Evolutionary conservation across 148 eudicot species (phyloP).

Genomic region (Chenopodium suecicum): DNA sequence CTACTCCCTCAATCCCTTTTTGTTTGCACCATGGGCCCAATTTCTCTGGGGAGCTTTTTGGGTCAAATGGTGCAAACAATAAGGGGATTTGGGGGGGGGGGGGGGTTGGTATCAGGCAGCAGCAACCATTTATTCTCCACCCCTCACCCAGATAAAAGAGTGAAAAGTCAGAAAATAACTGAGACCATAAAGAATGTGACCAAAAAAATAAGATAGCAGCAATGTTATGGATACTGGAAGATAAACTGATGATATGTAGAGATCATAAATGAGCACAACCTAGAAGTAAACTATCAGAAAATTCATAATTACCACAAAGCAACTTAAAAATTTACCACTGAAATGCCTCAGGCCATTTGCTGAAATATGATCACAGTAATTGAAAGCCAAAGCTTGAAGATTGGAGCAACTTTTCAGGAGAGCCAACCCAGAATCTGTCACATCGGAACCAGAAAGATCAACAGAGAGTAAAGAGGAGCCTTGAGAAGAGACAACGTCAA

Average conservation of each 20-base stretch:
- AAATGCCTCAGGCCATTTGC: conserved; percentile 32
- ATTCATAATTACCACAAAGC: neutral
- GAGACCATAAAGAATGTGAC: neutral
- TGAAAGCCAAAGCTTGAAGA: conserved; percentile 31
- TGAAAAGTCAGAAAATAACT: neutral
- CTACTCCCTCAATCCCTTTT: neutral
- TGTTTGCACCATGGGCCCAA: too few species aligned
- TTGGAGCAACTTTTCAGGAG: conserved; percentile 30
- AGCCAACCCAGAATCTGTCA: conserved; percentile 38
- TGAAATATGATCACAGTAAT: conserved; percentile 34
- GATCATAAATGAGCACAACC: neutral
- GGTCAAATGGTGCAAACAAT: too few species aligned
- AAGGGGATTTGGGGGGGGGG: too few species aligned
- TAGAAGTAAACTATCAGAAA: neutral
- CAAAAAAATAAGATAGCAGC: neutral
- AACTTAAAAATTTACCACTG: conserved; percentile 29
- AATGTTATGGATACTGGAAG: neutral
- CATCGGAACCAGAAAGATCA: conserved; percentile 41
- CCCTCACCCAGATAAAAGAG: neutral
- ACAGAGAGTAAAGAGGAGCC: conserved; percentile 37
- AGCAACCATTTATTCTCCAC: neutral
- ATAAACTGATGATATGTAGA: neutral
- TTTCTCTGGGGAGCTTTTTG: too few species aligned
- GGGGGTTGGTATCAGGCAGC: neutral
- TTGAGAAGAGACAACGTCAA: conserved; percentile 33